These are phyloP conservation scores for Fusarium acutatum DNA, from an alignment of 2,329 filamentous ascomycete genomes.

Conservation along the genomic window DNA sequence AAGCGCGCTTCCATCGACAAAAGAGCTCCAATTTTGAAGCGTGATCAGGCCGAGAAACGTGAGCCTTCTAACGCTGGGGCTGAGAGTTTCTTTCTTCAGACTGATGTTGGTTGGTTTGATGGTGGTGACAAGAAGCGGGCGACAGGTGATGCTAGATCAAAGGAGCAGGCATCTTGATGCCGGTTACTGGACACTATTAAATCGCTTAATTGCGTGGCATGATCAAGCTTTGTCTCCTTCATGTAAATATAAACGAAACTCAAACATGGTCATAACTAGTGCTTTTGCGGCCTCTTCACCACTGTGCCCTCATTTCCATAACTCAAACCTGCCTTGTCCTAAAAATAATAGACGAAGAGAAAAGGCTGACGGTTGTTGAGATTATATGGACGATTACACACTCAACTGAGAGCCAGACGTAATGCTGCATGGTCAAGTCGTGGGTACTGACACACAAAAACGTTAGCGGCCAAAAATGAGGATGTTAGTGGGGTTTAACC, in stretches of 20 bases:
- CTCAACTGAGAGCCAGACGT: not conserved
- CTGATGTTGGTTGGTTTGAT: not conserved
- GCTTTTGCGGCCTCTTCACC: too few species aligned
- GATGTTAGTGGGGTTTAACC: not conserved
- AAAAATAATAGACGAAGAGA: too few species aligned
- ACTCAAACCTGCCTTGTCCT: not conserved
- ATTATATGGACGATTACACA: not conserved
- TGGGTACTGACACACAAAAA: too few species aligned
- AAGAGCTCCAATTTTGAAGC: not conserved
- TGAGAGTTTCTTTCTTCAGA: not conserved
- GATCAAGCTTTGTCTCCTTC: too few species aligned
- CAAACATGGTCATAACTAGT: not conserved
- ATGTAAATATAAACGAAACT: not conserved
- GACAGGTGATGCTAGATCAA: too few species aligned
- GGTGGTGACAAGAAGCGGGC: not conserved
- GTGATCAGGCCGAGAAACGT: not conserved
- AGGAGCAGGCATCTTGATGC: not conserved
- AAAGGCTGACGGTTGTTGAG: not conserved
- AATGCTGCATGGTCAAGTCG: too few species aligned
- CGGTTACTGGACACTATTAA: too few species aligned
- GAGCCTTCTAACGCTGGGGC: not conserved
- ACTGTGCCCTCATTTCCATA: not conserved
- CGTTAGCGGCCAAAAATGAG: not conserved
- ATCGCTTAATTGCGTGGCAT: not conserved
- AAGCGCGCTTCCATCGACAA: not conserved